A percentile compares a stretch with the other conserved stretches of the same genome.
phyloP scores from a whole-genome alignment of 306 rosid species.

The Cicer arietinum region DNA sequence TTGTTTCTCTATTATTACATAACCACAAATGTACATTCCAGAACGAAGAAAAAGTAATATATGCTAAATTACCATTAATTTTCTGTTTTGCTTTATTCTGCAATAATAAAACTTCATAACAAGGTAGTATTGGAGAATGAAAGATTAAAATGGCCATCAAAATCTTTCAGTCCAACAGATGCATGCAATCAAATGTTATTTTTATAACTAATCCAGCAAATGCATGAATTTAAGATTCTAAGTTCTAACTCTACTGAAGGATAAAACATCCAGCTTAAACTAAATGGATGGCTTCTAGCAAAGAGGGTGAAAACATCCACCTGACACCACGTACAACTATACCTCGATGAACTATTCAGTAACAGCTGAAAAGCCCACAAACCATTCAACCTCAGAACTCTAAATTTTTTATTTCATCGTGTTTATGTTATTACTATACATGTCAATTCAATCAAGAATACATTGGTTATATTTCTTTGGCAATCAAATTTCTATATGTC shows the following conservation, averaged over 20 bases:
- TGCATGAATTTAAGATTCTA: conserved; percentile 15
- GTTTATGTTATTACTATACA: not conserved
- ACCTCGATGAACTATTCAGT: conserved; percentile 30
- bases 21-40: conserved; percentile 16
- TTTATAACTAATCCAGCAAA: conserved; percentile 2
- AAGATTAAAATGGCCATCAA: conserved; percentile 32
- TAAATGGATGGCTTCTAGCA: not conserved
- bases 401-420: not conserved
- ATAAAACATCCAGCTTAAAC: conserved; percentile 32
- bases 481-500: conserved; percentile 24
- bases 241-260: conserved; percentile 23
- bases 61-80: conserved; percentile 6
- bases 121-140: conserved; percentile 17
- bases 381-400: conserved; percentile 16
- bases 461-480: conserved; percentile 33
- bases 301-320: conserved; percentile 15
- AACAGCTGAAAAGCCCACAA: conserved; percentile 24
- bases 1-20: not conserved
- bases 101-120: conserved; percentile 8
- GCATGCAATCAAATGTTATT: conserved; percentile 7
- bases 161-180: conserved; percentile 17
- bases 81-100: conserved; percentile 1
- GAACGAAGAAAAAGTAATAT: conserved; percentile 8
- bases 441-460: conserved; percentile 19
- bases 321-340: conserved; percentile 23